Conservation (phyloP, 805 yeast species). For the Ogataea angusta region DNA sequence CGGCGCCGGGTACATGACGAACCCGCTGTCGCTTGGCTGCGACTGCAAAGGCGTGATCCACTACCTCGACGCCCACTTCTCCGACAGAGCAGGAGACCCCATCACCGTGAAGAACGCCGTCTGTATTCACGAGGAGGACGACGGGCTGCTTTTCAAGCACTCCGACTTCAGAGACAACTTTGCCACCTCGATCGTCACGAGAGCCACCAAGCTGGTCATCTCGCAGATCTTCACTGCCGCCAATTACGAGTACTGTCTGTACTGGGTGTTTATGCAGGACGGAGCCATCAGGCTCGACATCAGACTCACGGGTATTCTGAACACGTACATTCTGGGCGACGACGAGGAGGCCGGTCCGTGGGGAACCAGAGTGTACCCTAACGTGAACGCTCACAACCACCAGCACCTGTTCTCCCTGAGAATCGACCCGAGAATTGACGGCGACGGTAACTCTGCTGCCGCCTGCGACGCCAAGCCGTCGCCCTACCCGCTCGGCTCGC, state of each 20-base stretch:
- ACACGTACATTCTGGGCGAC: conserved; percentile 63
- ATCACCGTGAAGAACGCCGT: conserved; percentile 71
- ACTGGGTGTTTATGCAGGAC: conserved; percentile 81
- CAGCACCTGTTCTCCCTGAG: conserved; percentile 80
- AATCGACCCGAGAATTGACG: conserved; percentile 78
- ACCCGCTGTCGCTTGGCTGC: conserved; percentile 74
- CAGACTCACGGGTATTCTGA: conserved; percentile 78
- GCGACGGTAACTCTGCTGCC: conserved; percentile 73
- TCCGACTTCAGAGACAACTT: conserved; percentile 81
- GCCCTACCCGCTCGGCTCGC: conserved; percentile 57
- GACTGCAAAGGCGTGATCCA: conserved; percentile 86
- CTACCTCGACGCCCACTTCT: conserved; percentile 75
- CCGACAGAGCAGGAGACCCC: conserved; percentile 65
- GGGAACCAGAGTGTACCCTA: conserved; percentile 80
- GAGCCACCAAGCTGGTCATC: conserved; percentile 69
- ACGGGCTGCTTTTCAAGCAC: conserved; percentile 75
- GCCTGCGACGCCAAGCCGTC: conserved; percentile 61
- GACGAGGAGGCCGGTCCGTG: conserved; percentile 70
- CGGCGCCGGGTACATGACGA: conserved; percentile 85
- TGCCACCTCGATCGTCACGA: conserved; percentile 68
- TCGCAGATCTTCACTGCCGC: conserved; percentile 87
- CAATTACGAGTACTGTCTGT: conserved; percentile 80
- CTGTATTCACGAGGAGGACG: conserved; percentile 85
- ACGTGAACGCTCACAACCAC: conserved; percentile 81
- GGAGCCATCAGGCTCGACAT: conserved; percentile 79